These are phyloP conservation scores for Cladophialophora exuberans DNA, from an alignment of 2,329 filamentous ascomycete genomes.

Conservation along the genomic window DNA sequence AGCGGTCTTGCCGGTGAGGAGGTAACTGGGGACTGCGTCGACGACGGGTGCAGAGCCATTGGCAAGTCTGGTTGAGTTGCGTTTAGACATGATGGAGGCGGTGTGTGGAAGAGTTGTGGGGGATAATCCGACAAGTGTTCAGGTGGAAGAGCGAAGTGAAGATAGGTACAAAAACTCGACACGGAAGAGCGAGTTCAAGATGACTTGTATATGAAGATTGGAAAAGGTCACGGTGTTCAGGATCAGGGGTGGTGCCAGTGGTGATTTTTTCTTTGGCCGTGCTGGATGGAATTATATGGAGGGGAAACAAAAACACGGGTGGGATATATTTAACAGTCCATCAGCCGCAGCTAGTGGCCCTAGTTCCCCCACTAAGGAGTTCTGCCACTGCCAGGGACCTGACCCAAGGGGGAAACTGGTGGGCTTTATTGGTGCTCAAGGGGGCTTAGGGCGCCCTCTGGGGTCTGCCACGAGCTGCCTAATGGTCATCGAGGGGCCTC, in stretches of 20 bases:
- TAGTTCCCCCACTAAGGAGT: slow-evolving; percentile 2
- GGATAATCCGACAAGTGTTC: neutral
- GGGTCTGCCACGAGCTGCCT: no score
- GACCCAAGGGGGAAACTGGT: neutral
- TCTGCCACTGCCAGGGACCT: slow-evolving; percentile 6
- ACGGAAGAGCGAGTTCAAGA: slow-evolving; percentile 1
- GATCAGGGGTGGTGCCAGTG: slow-evolving; percentile 14
- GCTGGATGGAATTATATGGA: no score
- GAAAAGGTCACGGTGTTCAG: slow-evolving; percentile 14
- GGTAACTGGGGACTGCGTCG: slow-evolving; percentile 31
- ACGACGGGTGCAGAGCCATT: slow-evolving; percentile 23
- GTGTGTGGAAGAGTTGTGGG: neutral
- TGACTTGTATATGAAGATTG: slow-evolving; percentile 6
- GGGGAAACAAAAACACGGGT: slow-evolving; percentile 6
- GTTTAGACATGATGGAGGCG: slow-evolving; percentile 24
- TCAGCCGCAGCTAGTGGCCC: slow-evolving; percentile 16
- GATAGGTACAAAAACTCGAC: slow-evolving; percentile 9
- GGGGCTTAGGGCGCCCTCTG: no score
- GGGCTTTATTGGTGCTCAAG: no score
- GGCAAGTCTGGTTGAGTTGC: slow-evolving; percentile 27
- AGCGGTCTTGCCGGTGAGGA: slow-evolving; percentile 51
- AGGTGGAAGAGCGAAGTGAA: neutral
- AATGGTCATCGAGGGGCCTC: no score
- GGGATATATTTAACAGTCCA: slow-evolving; percentile 17
- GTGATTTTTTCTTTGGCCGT: slow-evolving; percentile 5